A percentile compares a stretch with the other conserved stretches of the same genome.
phyloP scores from a whole-genome alignment of 768 basidiomycete species.

The Hypholoma fasciculare region DNA sequence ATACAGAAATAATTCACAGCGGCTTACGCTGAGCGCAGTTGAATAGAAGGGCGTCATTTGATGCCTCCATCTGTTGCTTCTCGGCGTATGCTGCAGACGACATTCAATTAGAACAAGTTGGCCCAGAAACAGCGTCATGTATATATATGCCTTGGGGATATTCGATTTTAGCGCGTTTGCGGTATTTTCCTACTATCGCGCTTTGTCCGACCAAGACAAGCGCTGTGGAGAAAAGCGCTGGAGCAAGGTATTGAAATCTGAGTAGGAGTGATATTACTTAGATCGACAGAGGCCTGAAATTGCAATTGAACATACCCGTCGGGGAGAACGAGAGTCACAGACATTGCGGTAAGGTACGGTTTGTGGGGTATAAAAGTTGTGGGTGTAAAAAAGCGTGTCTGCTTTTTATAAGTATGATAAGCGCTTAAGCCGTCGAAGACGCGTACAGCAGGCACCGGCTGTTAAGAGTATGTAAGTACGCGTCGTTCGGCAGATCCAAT shows the following conservation, averaged over 20 bases:
- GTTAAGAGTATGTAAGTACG: no score
- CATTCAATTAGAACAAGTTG: not conserved
- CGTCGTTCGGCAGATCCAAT: no score
- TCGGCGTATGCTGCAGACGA: constrained; percentile 61
- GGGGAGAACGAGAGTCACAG: not conserved
- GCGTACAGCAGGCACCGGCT: not conserved
- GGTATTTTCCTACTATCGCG: constrained; percentile 34
- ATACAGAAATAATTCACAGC: not conserved
- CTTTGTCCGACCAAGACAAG: constrained; percentile 53
- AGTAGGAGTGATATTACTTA: no score
- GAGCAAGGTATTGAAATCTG: constrained; percentile 34
- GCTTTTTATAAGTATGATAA: not conserved
- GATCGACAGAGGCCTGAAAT: no score
- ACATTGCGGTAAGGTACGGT: no score
- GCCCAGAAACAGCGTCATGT: not conserved
- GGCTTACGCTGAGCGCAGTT: constrained; percentile 72
- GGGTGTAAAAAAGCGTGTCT: not conserved
- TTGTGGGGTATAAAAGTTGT: not conserved
- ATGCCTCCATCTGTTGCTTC: constrained; percentile 49
- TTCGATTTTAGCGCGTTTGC: constrained; percentile 51
- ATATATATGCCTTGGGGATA: constrained; percentile 64
- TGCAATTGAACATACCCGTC: constrained; percentile 44
- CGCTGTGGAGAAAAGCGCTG: constrained; percentile 51
- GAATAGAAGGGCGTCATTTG: constrained; percentile 52
- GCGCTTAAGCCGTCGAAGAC: not conserved